A percentile compares a stretch with the other conserved stretches of the same genome.
These are phyloP conservation scores for Solanum medicagineum DNA, from an alignment of 257 asterid species.

Conservation along the genomic window DNA sequence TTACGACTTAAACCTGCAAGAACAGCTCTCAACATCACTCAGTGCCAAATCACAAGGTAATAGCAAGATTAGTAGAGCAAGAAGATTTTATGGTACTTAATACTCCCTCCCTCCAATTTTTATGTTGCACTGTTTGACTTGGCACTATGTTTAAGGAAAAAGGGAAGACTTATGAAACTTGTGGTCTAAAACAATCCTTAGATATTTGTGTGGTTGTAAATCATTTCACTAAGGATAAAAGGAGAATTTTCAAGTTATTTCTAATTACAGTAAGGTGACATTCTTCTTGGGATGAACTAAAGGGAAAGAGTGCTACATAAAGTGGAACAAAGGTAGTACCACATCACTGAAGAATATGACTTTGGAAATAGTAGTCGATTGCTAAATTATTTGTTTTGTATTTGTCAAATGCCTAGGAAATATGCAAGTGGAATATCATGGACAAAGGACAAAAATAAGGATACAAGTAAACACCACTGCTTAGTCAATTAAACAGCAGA, in stretches of 20 bases:
- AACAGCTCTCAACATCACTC: neutral
- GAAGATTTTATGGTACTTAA: neutral
- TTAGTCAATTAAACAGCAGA: neutral
- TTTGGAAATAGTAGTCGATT: neutral
- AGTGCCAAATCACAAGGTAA: neutral
- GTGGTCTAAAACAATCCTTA: too few species aligned
- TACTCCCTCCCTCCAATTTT: too few species aligned
- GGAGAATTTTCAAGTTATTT: too few species aligned
- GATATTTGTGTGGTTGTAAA: too few species aligned
- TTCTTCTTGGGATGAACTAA: too few species aligned
- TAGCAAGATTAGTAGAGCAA: neutral
- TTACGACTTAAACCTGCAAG: neutral
- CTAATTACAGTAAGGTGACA: too few species aligned
- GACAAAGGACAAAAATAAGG: neutral
- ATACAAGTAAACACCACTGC: neutral
- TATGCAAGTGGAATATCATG: neutral
- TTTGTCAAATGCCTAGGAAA: neutral
- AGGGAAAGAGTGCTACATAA: too few species aligned
- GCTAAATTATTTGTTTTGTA: neutral
- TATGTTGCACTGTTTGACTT: too few species aligned
- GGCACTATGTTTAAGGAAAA: too few species aligned
- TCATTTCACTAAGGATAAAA: too few species aligned
- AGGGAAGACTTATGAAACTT: too few species aligned
- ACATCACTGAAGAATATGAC: neutral
- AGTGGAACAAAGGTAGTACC: neutral